phyloP scores from a whole-genome alignment of 2,329 filamentous ascomycete genomes.

The Lecanicillium sp. region DNA sequence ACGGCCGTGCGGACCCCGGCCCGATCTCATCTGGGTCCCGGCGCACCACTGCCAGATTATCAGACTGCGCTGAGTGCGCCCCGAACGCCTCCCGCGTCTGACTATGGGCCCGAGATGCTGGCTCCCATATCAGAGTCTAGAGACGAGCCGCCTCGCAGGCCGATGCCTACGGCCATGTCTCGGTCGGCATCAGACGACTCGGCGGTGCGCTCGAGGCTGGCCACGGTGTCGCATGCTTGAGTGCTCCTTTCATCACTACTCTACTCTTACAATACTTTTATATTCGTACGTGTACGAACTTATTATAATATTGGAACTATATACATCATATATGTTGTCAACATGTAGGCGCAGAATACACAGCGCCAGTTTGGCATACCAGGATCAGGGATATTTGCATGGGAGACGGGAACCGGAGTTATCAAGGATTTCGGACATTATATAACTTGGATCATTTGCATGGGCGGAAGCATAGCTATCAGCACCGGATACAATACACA shows the following conservation, averaged over 20 bases:
- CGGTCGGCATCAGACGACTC: conserved; percentile 7
- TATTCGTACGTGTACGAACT: neutral
- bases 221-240: neutral
- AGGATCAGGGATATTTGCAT: no score
- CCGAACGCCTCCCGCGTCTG: conserved; percentile 33
- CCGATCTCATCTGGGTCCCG: conserved; percentile 41
- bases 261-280: neutral
- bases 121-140: conserved; percentile 24
- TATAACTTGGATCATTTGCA: no score
- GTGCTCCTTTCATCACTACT: neutral
- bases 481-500: no score
- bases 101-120: conserved; percentile 20
- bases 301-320: no score
- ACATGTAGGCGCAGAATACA: no score
- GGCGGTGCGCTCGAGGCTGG: neutral
- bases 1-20: conserved; percentile 63
- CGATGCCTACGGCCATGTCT: conserved; percentile 1
- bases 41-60: conserved; percentile 57
- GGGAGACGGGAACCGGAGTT: no score
- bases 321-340: no score
- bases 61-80: conserved; percentile 50
- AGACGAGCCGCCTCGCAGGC: neutral
- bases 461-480: no score
- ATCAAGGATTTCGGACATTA: no score
- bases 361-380: no score